A percentile compares a stretch with the other conserved stretches of the same genome.
phyloP scores from a whole-genome alignment of 2,329 filamentous ascomycete genomes.

The Atkinsonella texensis region DNA sequence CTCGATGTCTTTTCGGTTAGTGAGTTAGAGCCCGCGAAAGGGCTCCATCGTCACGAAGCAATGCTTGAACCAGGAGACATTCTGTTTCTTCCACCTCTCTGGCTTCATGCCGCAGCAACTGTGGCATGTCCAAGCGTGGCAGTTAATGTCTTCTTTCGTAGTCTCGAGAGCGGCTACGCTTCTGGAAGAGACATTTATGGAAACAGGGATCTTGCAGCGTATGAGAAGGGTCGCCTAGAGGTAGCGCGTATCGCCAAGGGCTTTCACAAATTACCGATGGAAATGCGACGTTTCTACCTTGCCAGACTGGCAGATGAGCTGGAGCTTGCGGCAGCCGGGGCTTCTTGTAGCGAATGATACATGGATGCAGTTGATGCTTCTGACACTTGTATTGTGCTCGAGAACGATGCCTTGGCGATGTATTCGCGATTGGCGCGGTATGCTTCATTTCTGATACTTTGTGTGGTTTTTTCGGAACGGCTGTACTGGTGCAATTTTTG shows the following conservation, averaged over 20 bases:
- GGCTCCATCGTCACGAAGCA: conserved; percentile 55
- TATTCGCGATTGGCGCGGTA: no score
- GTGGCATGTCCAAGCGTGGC: conserved; percentile 52
- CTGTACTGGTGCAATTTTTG: no score
- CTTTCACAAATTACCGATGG: conserved; percentile 52
- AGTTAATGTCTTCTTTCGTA: conserved; percentile 83
- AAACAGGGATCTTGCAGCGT: conserved; percentile 72
- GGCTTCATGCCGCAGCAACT: conserved; percentile 66
- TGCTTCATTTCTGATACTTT: no score
- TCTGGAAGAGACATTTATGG: conserved; percentile 75
- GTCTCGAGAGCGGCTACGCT: conserved; percentile 55
- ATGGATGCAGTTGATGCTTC: conserved; percentile 10
- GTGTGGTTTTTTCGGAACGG: no score
- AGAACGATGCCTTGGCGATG: neutral
- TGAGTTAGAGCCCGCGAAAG: conserved; percentile 22
- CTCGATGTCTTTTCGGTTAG: conserved; percentile 54
- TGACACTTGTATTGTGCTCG: neutral
- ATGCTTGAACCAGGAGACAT: conserved; percentile 59
- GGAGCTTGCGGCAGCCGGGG: conserved; percentile 11
- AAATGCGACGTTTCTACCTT: conserved; percentile 65
- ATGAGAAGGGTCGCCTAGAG: conserved; percentile 69
- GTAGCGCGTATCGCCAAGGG: conserved; percentile 51
- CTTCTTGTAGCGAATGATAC: neutral
- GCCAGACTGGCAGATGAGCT: conserved; percentile 60
- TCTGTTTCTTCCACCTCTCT: conserved; percentile 70